Conservation (phyloP, 2,329 filamentous ascomycete genomes). For the Coniochaeta sp. region DNA sequence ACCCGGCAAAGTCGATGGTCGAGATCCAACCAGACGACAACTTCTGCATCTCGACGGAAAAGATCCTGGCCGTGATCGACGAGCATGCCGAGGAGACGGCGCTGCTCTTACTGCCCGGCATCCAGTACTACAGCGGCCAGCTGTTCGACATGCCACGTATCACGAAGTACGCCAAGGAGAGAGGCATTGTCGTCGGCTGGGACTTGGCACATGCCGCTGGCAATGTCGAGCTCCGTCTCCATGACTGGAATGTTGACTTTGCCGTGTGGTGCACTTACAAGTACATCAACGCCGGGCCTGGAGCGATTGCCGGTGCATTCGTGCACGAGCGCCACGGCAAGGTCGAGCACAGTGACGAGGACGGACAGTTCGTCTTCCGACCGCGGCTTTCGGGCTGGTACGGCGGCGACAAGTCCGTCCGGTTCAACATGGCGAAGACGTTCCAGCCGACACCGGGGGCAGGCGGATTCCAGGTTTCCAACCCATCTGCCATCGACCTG, state of each 20-base stretch:
- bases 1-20: constrained; percentile 63
- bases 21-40: constrained; percentile 59
- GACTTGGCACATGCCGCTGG: constrained; percentile 82
- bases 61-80: constrained; percentile 68
- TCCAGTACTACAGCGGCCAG: constrained; percentile 91
- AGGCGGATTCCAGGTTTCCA: constrained; percentile 77
- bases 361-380: constrained; percentile 40
- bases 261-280: constrained; percentile 94
- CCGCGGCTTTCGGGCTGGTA: constrained; percentile 79
- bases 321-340: constrained; percentile 68
- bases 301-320: constrained; percentile 72
- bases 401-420: constrained; percentile 67
- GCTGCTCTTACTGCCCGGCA: constrained; percentile 72
- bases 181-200: constrained; percentile 73
- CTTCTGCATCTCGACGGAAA: constrained; percentile 58
- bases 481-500: constrained; percentile 72
- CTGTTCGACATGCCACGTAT: constrained; percentile 77
- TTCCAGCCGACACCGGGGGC: constrained; percentile 75
- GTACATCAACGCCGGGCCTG: constrained; percentile 82
- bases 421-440: constrained; percentile 78
- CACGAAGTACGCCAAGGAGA: constrained; percentile 66
- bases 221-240: constrained; percentile 71
- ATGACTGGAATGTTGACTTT: constrained; percentile 89
- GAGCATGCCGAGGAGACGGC: constrained; percentile 66
- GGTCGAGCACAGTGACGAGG: constrained; percentile 40